A percentile compares a stretch with the other conserved stretches of the same genome.
phyloP scores from a whole-genome alignment of 805 yeast genomes.

The Ogataea nakhonphanomensis region DNA sequence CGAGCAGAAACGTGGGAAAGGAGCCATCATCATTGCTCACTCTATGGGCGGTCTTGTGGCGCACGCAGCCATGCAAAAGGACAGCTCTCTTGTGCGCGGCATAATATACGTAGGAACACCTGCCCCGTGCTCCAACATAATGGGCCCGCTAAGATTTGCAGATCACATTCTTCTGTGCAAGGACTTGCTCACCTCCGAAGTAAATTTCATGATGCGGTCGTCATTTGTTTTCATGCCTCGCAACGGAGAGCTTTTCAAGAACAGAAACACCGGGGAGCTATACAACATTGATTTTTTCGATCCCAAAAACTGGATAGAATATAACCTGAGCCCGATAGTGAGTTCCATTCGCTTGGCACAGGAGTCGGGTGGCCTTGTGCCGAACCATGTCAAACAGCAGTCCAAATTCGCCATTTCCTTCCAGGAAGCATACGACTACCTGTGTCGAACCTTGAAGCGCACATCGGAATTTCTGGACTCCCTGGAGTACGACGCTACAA shows the following conservation, averaged over 20 bases:
- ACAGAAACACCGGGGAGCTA: slow-evolving; percentile 52
- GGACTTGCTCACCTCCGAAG: slow-evolving; percentile 72
- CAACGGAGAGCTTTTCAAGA: slow-evolving; percentile 70
- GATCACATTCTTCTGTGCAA: slow-evolving; percentile 76
- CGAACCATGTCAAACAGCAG: slow-evolving; percentile 24
- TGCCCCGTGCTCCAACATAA: slow-evolving; percentile 74
- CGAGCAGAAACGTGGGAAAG: slow-evolving; percentile 44
- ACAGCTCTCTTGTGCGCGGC: slow-evolving; percentile 69
- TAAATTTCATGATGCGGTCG: slow-evolving; percentile 85
- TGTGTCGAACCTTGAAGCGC: slow-evolving; percentile 54
- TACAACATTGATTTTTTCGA: slow-evolving; percentile 74
- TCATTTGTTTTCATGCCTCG: slow-evolving; percentile 76
- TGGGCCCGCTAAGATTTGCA: slow-evolving; percentile 82
- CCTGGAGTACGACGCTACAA: slow-evolving; percentile 47
- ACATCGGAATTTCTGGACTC: slow-evolving; percentile 57
- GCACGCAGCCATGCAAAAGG: slow-evolving; percentile 69
- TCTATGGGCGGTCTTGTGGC: slow-evolving; percentile 93
- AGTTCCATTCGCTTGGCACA: slow-evolving; percentile 32
- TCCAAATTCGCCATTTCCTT: slow-evolving; percentile 37
- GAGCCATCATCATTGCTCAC: slow-evolving; percentile 74
- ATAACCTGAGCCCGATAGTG: slow-evolving; percentile 73
- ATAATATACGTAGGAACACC: slow-evolving; percentile 82
- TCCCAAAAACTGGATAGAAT: slow-evolving; percentile 74
- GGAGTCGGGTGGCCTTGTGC: slow-evolving; percentile 23
- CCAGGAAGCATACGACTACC: slow-evolving; percentile 62